Evolutionary conservation across 176 grass and related monocot species (phyloP).

Genomic region (Themeda triandra): DNA sequence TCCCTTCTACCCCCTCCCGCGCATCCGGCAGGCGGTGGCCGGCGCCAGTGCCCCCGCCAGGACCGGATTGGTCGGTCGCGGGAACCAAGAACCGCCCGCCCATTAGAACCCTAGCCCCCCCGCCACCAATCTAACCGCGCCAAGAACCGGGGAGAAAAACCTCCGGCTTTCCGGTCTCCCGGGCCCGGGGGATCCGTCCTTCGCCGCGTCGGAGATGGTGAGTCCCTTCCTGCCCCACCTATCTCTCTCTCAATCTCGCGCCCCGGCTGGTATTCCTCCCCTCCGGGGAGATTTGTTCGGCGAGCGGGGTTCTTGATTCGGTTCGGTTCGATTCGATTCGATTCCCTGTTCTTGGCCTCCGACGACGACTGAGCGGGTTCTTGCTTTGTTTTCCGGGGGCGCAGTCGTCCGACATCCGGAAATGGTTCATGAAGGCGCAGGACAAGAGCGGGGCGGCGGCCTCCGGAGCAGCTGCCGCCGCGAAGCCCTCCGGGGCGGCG

Average conservation of each 20-base stretch:
- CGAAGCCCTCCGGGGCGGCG: slow-evolving; percentile 18
- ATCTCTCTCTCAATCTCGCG: neutral
- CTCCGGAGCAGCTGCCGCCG: neutral
- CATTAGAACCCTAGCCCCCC: slow-evolving; percentile 14
- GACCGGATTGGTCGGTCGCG: neutral
- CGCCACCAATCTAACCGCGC: neutral
- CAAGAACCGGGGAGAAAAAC: neutral
- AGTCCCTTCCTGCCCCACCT: neutral
- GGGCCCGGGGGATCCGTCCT: neutral
- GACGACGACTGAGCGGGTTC: neutral
- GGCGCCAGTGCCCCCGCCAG: neutral
- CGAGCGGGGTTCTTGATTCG: neutral
- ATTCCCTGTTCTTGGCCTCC: neutral
- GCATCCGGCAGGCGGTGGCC: neutral
- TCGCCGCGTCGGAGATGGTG: slow-evolving; percentile 29
- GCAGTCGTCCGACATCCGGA: slow-evolving; percentile 96
- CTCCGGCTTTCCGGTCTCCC: neutral
- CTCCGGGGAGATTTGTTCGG: neutral
- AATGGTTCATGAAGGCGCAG: slow-evolving; percentile 96
- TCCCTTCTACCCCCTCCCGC: neutral
- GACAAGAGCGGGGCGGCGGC: slow-evolving; percentile 36
- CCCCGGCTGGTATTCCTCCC: neutral
- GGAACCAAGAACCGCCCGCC: too few species aligned
- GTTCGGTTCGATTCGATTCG: too few species aligned
- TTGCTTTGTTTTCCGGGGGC: slow-evolving; percentile 10